Evolutionary conservation across 169 alveolate genomes (phyloP).

Genomic region (Cryptosporidium xiaoi): DNA sequence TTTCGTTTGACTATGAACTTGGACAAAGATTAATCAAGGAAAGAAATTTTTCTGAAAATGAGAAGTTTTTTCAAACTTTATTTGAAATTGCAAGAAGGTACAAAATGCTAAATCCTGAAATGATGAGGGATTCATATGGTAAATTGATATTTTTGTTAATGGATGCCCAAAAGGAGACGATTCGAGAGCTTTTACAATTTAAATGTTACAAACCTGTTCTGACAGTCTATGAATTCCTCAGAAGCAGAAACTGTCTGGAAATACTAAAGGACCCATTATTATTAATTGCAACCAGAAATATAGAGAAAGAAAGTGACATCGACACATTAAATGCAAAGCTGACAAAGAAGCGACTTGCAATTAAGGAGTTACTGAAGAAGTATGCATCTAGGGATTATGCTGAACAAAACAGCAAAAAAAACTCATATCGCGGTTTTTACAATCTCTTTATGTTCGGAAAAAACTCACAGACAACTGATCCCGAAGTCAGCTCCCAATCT

Average conservation of each 20-base stretch:
- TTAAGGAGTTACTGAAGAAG: slow-evolving; percentile 50
- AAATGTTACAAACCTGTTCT: slow-evolving; percentile 85
- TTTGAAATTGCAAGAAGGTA: slow-evolving; percentile 92
- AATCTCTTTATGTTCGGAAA: slow-evolving; percentile 39
- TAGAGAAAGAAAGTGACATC: slow-evolving; percentile 36
- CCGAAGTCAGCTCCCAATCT: slow-evolving; percentile 17
- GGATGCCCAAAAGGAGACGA: slow-evolving; percentile 89
- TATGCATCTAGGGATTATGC: slow-evolving; percentile 34
- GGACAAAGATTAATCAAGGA: slow-evolving; percentile 88
- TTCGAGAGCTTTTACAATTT: slow-evolving; percentile 85
- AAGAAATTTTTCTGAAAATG: slow-evolving; percentile 83
- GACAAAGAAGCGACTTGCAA: slow-evolving; percentile 58
- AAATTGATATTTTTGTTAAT: slow-evolving; percentile 88
- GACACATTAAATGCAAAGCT: slow-evolving; percentile 27
- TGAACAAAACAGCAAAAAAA: slow-evolving; percentile 23
- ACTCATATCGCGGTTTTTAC: slow-evolving; percentile 29
- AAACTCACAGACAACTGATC: not conserved
- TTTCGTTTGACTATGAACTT: slow-evolving; percentile 90
- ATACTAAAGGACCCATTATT: slow-evolving; percentile 86
- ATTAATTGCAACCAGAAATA: slow-evolving; percentile 86
- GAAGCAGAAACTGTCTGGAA: slow-evolving; percentile 84
- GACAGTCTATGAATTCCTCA: slow-evolving; percentile 86
- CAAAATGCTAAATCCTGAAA: slow-evolving; percentile 91
- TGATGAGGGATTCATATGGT: slow-evolving; percentile 90
- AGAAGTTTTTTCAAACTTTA: slow-evolving; percentile 85